phyloP scores from a whole-genome alignment of 1,284 basidiomycete genomes.

The Sanghuangporus baumii region DNA sequence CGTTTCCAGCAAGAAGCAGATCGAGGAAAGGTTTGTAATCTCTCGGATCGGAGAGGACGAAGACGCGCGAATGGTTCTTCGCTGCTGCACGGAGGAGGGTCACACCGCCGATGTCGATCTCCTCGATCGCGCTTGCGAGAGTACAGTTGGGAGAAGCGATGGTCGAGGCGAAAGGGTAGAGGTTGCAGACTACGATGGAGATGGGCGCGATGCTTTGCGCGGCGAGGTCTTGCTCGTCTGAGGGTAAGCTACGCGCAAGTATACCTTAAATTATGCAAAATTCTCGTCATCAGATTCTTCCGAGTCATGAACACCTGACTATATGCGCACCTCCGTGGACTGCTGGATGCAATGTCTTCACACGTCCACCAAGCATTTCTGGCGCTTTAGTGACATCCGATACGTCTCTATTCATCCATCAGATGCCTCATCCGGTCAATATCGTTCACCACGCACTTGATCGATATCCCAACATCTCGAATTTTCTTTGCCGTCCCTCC shows the following conservation, averaged over 20 bases:
- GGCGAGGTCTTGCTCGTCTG: slow-evolving; percentile 79
- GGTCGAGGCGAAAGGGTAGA: slow-evolving; percentile 95
- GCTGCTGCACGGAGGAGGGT: slow-evolving; percentile 97
- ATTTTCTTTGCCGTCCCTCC: slow-evolving; percentile 98
- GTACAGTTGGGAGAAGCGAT: slow-evolving; percentile 88
- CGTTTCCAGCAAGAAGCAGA: slow-evolving; percentile 59
- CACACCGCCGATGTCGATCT: slow-evolving; percentile 98
- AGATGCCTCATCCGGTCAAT: neutral
- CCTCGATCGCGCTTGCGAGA: slow-evolving; percentile 86
- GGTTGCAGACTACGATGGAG: slow-evolving; percentile 96
- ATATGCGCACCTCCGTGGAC: slow-evolving; percentile 83
- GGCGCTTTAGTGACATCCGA: slow-evolving; percentile 97
- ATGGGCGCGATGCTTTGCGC: slow-evolving; percentile 85
- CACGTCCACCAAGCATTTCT: slow-evolving; percentile 98
- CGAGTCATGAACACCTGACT: neutral
- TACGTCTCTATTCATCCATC: slow-evolving; percentile 68
- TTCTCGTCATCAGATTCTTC: neutral
- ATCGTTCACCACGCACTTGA: slow-evolving; percentile 52
- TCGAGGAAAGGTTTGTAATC: slow-evolving; percentile 86
- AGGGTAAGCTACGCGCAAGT: slow-evolving; percentile 81
- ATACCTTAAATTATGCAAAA: slow-evolving; percentile 53
- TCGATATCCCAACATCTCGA: slow-evolving; percentile 87
- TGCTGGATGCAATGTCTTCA: slow-evolving; percentile 98
- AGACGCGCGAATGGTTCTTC: slow-evolving; percentile 95
- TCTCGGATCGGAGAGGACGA: slow-evolving; percentile 89